A percentile compares a stretch with the other conserved stretches of the same genome.
phyloP scores from a whole-genome alignment of 495 filamentous ascomycete genomes.

The Sordaria brevicollis region DNA sequence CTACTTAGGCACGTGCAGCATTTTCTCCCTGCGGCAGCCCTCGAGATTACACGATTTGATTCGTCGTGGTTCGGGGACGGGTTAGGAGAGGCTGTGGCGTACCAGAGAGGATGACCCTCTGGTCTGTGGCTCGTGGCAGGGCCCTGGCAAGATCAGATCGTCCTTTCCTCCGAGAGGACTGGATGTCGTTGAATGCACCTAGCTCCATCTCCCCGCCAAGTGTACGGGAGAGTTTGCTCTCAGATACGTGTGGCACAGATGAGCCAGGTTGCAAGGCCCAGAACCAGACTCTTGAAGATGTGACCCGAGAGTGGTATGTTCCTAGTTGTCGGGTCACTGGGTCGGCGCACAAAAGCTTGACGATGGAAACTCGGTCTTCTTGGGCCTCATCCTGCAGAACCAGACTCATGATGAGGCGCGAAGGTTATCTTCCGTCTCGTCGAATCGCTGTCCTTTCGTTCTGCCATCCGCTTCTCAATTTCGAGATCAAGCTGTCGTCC shows the following conservation, averaged over 20 bases:
- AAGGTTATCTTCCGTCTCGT: not conserved
- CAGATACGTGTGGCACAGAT: not conserved
- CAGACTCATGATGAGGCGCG: not conserved
- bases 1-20: not conserved
- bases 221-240: not conserved
- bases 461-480: not conserved
- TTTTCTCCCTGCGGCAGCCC: not conserved
- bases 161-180: not conserved
- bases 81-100: not conserved
- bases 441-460: not conserved
- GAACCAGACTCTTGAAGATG: no score
- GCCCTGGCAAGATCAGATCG: not conserved
- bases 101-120: not conserved
- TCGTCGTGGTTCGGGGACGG: not conserved
- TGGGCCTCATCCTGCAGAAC: not conserved
- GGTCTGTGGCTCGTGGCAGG: not conserved
- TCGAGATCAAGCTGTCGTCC: not conserved
- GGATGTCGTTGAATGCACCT: not conserved
- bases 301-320: no score
- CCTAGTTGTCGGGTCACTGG: not conserved
- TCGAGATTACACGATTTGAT: not conserved
- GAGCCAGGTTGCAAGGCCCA: not conserved
- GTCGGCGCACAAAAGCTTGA: not conserved
- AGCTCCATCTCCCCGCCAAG: not conserved
- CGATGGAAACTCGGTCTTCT: not conserved